Percentiles rank a stretch among this genome's conserved stretches.
phyloP scores from a whole-genome alignment of 495 filamentous ascomycete species.

The Haplographium delicatum region DNA sequence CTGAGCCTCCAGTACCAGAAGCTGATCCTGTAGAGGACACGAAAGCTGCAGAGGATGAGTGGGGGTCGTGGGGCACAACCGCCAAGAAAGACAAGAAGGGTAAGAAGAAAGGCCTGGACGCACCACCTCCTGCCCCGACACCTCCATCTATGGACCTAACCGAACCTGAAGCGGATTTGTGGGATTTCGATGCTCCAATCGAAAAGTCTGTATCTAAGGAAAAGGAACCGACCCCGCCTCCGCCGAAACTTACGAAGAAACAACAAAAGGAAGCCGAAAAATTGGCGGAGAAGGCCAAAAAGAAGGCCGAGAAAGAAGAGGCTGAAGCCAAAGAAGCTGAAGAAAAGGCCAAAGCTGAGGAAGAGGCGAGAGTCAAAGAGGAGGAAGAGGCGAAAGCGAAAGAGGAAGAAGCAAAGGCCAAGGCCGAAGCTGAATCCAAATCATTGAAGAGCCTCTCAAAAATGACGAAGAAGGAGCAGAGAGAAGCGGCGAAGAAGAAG shows the following conservation, averaged over 20 bases:
- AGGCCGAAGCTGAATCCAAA: conserved; percentile 19
- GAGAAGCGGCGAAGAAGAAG: conserved; percentile 19
- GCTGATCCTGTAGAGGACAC: conserved; percentile 37
- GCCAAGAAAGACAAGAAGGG: conserved; percentile 38
- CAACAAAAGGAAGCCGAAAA: conserved; percentile 21
- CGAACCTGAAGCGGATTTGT: conserved; percentile 24
- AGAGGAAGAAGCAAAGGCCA: conserved; percentile 14
- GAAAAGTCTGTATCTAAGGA: conserved; percentile 21
- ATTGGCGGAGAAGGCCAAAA: conserved; percentile 14
- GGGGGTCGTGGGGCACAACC: conserved; percentile 30
- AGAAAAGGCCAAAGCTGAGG: conserved; percentile 19
- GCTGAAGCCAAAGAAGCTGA: conserved; percentile 20
- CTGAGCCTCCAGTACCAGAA: conserved; percentile 31
- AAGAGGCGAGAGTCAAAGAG: conserved; percentile 29
- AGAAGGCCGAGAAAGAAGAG: conserved; percentile 22
- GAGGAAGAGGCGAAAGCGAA: conserved; percentile 11
- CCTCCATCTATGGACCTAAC: conserved; percentile 34
- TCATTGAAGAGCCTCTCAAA: conserved; percentile 21
- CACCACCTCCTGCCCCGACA: conserved; percentile 35
- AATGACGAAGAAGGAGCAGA: conserved; percentile 21
- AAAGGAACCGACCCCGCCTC: conserved; percentile 10
- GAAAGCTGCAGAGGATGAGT: conserved; percentile 31
- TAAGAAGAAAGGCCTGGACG: conserved; percentile 23
- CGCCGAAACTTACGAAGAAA: conserved; percentile 20
- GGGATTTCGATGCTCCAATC: conserved; percentile 17